Base-by-base conservation (phyloP, 2,329 filamentous ascomycete genomes). In the Thelonectria blattea region DNA sequence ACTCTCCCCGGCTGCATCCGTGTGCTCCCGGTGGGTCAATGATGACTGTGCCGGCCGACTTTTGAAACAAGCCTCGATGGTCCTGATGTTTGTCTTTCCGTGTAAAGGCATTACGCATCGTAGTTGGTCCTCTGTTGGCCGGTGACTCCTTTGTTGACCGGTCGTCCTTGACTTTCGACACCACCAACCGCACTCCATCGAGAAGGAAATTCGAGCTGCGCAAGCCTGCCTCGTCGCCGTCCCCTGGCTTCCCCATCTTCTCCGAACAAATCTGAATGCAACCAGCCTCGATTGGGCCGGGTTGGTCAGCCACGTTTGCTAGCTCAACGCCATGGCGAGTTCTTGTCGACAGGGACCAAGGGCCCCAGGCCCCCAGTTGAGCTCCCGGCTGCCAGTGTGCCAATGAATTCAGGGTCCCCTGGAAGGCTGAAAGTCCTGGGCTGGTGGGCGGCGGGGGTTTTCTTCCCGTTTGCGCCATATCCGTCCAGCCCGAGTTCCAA, bases 61-160 rank as follows among this genome's bases (percentile, higher is more conserved):
- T 55, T 55, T 59, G 57, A 55, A 59, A 59, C 46, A 39, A 45
- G 51, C 56, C 56, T 49, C 46, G 39, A 47, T 54, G n/a, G 43
- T 27, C 4, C 27, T 8, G 5, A 30, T 7, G 27, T 4, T 2
- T 30, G 27, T 30, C 27, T 10, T 6, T 30, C 27, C 27, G 27
- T 30, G 6, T 30, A 27, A 24, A 43, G 18, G 34, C 34, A 37
- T 15, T 37, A 3, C 34, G 34, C 34, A 5, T 15, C 15, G 34
- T 15, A 11, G 12, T 14, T 37, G 34, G 34, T 37, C 34, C 15
- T 37, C 34, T 15, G 34, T 6, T 6, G 34, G 34, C 15, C 15
- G 12, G 7, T 12, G 6, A 11, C 15, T 37, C 34, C 6, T 37
- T 37, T n/a, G n/a, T 12, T 11, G 3, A 37, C 4, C 34, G 11